Percentiles rank a stretch among this genome's conserved stretches.
phyloP scores from a whole-genome alignment of 768 basidiomycete genomes.

The Grammothele lineata region DNA sequence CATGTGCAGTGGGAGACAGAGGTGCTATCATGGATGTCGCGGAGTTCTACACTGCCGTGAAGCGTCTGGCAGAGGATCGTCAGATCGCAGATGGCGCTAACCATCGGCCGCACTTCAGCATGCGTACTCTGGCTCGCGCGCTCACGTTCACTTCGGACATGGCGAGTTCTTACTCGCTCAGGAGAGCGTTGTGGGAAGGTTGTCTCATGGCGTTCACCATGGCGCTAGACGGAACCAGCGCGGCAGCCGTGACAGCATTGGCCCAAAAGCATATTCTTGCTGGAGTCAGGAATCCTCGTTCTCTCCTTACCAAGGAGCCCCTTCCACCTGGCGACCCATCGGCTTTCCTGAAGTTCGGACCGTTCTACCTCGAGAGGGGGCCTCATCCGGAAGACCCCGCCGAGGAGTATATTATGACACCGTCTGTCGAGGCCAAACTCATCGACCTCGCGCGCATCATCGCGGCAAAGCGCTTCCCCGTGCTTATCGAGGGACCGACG shows the following conservation, averaged over 20 bases:
- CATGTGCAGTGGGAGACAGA: constrained; percentile 78
- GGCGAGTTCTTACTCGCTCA: constrained; percentile 68
- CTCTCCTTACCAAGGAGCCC: constrained; percentile 71
- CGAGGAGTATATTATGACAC: constrained; percentile 90
- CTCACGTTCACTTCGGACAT: constrained; percentile 87
- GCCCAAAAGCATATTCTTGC: constrained; percentile 76
- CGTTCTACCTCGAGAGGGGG: constrained; percentile 86
- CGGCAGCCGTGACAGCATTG: constrained; percentile 57
- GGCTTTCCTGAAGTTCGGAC: constrained; percentile 79
- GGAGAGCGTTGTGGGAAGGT: constrained; percentile 92
- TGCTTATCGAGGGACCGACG: constrained; percentile 96
- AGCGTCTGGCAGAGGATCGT: constrained; percentile 65
- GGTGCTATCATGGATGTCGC: constrained; percentile 86
- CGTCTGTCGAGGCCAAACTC: constrained; percentile 93
- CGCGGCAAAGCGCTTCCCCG: constrained; percentile 83
- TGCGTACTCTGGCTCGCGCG: constrained; percentile 91
- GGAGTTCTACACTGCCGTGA: constrained; percentile 84
- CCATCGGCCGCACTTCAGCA: constrained; percentile 90
- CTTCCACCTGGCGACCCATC: constrained; percentile 42
- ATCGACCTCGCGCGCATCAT: constrained; percentile 91
- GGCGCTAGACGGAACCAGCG: constrained; percentile 76
- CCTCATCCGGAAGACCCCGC: constrained; percentile 54
- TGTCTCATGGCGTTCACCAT: constrained; percentile 98
- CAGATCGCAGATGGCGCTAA: constrained; percentile 93
- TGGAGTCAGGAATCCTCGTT: constrained; percentile 74